Base-by-base conservation (phyloP, 1,139 yeast species). In the Yamadazyma spencermartinsiae region DNA sequence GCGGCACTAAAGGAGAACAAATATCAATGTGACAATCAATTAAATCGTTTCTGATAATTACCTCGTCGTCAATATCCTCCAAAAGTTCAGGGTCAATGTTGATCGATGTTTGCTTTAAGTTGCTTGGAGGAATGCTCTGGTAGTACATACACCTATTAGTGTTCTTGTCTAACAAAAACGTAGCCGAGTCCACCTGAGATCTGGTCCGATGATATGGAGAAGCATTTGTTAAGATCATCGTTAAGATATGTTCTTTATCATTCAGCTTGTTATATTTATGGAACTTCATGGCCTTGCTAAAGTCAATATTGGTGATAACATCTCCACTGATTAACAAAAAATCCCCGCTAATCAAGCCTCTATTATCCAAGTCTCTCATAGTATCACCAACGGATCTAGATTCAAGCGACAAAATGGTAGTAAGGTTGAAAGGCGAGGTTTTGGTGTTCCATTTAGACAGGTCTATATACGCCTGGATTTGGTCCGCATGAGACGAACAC, bases 1-100 rank as follows among this genome's bases (percentile, higher is more conserved):
- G 95, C 1, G 98, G 98, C 20, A 94, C 96, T 50, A 85, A 90
- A 1, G 95, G 90, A 6, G 97, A 74, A 61, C 99, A 92, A 44
- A 92, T 88, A 64, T 92, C 98, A 42, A 92, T 88, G 56, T 86
- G 94, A 61, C 98, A 92, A 65, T 92, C 99, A 46, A 94, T 89
- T 49, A 92, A 74, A 61, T 92, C 98, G 58, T 92, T 94, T 56
- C 96, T 77, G 42, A 92, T 71, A 10, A 79, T 76, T 49, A 92
- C 79, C 44, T 86, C 90, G 44, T 85, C 89, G 24, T 62, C 69
- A 31, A 85, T 82, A 44, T 79, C 84, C 47, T 84, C 89, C 49
- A 90, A 71, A 37, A 92, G 71, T 56, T 88, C 96, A 0, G 95
- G 86, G 56, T 92, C 98, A 36, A 92, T 77, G 42, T 77, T 74